A percentile compares a stretch with the other conserved stretches of the same genome.
Evolutionary conservation across 108 stramenopile species (phyloP).

Genomic region (Fistulifera solaris): DNA sequence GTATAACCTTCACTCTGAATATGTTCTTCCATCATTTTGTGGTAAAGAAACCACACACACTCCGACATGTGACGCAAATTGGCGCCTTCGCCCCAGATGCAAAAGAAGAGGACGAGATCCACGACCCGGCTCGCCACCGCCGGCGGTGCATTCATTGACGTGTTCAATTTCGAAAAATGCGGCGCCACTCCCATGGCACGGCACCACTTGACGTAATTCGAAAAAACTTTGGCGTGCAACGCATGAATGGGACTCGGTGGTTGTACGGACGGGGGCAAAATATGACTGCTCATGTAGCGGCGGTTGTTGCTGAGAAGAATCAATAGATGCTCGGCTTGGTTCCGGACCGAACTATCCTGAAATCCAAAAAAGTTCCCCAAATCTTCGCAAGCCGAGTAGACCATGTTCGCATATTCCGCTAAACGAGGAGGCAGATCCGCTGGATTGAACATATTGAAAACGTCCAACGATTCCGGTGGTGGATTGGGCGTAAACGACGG

Average conservation of each 20-base stretch:
- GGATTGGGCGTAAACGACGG: conserved; percentile 13
- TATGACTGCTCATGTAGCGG: conserved; percentile 86
- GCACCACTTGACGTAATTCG: conserved; percentile 98
- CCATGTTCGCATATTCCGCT: conserved; percentile 87
- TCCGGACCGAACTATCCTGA: conserved; percentile 85
- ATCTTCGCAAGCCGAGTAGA: conserved; percentile 88
- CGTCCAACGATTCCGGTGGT: conserved; percentile 27
- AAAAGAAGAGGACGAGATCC: conserved; percentile 92
- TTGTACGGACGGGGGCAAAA: conserved; percentile 66
- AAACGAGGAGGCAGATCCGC: conserved; percentile 82
- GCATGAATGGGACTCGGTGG: conserved; percentile 85
- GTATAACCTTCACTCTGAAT: conserved; percentile 48
- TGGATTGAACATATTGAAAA: conserved; percentile 89
- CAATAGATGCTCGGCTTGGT: conserved; percentile 94
- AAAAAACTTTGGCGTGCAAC: conserved; percentile 90
- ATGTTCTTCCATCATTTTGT: conserved; percentile 95
- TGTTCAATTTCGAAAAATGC: conserved; percentile 75
- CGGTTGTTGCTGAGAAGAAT: conserved; percentile 93
- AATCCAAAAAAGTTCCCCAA: conserved; percentile 90
- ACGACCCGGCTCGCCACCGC: conserved; percentile 76
- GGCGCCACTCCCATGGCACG: conserved; percentile 80
- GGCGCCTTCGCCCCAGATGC: conserved; percentile 95
- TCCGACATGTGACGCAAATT: conserved; percentile 98
- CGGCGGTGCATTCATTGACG: conserved; percentile 79
- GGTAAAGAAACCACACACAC: conserved; percentile 95